A percentile compares a stretch with the other conserved stretches of the same genome.
Conservation (phyloP, 2,329 filamentous ascomycete species). For the Xylogone sp. region DNA sequence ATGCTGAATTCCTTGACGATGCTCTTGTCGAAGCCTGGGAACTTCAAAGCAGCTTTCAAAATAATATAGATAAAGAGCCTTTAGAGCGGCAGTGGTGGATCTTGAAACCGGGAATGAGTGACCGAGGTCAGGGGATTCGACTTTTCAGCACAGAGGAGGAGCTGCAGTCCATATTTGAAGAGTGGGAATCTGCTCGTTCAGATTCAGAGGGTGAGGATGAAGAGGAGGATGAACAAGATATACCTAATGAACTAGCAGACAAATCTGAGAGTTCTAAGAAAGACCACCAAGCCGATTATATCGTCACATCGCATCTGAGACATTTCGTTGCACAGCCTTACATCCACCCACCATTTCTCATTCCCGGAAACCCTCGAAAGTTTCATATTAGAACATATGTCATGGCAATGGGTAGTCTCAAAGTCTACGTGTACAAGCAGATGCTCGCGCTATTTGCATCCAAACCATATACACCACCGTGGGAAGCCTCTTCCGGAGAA, state of each 20-base stretch:
- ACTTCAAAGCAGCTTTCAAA: constrained; percentile 70
- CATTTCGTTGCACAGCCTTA: constrained; percentile 97
- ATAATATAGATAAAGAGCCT: constrained; percentile 50
- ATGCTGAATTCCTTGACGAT: constrained; percentile 94
- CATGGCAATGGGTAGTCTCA: constrained; percentile 71
- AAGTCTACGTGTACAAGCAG: constrained; percentile 79
- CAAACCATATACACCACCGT: constrained; percentile 66
- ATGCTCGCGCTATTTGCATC: constrained; percentile 94
- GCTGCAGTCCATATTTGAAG: constrained; percentile 83
- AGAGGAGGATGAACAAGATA: constrained; percentile 38
- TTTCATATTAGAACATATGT: constrained; percentile 96
- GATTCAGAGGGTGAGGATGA: constrained; percentile 65
- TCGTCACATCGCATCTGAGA: constrained; percentile 85
- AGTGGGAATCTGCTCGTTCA: constrained; percentile 71
- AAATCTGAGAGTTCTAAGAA: constrained; percentile 22
- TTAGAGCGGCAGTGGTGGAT: constrained; percentile 85
- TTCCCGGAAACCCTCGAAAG: constrained; percentile 66
- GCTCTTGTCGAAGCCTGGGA: constrained; percentile 88
- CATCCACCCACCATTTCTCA: constrained; percentile 80
- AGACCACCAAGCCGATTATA: constrained; percentile 43
- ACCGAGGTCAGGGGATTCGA: constrained; percentile 87
- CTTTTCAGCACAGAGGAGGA: constrained; percentile 84
- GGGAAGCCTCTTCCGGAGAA: constrained; percentile 18
- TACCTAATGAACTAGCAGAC: constrained; percentile 18
- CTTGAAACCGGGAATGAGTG: constrained; percentile 95